These are phyloP conservation scores for Annulohypoxylon moriforme DNA, from an alignment of 495 filamentous ascomycete genomes.

Conservation along the genomic window DNA sequence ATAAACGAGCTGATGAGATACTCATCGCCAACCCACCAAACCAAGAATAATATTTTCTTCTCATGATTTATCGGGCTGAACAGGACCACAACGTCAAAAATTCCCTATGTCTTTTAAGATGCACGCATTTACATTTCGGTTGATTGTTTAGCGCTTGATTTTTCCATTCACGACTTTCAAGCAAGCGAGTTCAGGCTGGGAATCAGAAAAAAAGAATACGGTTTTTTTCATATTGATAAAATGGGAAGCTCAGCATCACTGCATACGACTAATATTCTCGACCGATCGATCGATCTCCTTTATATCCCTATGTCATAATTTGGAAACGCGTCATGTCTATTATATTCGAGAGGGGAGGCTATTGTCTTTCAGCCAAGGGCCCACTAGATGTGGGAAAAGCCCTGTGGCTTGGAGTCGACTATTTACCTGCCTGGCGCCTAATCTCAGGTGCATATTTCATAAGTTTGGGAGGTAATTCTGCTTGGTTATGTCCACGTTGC, in stretches of 20 bases:
- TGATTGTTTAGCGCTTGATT: constrained; percentile 29
- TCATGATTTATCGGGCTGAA: not conserved
- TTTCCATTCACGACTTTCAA: constrained; percentile 23
- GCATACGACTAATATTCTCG: constrained; percentile 39
- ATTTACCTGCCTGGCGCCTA: not conserved
- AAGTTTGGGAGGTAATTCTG: constrained; percentile 8
- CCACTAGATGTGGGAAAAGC: not conserved
- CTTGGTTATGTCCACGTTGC: not conserved
- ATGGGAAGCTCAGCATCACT: constrained; percentile 35
- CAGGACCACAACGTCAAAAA: not conserved
- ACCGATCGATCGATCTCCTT: constrained; percentile 19
- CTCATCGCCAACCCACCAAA: too few relatives aligned
- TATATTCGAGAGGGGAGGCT: constrained; percentile 9
- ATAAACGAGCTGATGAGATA: too few relatives aligned
- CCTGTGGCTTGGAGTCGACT: not conserved
- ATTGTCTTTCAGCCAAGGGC: not conserved
- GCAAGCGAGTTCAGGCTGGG: constrained; percentile 31
- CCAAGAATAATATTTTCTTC: not conserved
- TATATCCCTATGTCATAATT: constrained; percentile 3
- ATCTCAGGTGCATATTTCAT: constrained; percentile 14
- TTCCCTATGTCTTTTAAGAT: constrained; percentile 23
- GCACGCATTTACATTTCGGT: constrained; percentile 14
- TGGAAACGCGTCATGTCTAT: constrained; percentile 10
- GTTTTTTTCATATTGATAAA: constrained; percentile 13
- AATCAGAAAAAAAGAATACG: constrained; percentile 11